Base-by-base conservation (phyloP, 2,329 filamentous ascomycete species). In the Diaporthe caulivora region DNA sequence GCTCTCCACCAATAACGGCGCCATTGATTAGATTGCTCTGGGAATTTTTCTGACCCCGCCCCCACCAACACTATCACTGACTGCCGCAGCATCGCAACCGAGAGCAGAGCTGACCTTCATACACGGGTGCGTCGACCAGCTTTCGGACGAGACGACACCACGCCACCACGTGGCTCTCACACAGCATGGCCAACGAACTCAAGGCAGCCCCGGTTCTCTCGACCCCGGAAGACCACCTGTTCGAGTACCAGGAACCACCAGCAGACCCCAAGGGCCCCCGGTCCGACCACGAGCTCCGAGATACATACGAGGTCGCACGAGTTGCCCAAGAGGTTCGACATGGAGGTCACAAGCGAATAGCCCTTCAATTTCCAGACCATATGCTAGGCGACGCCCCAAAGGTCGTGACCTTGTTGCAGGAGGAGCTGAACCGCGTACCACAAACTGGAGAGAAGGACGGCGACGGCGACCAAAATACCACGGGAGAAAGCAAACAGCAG, bases 351-450 rank as follows among this genome's bases (percentile, higher is more conserved):
- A 89, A 85, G 75, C 90, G 93, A 67, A 90, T 99, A 42, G 97
- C 95, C 1, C 85, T 99, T n/a, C 97, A 99, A 81, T 98, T 99
- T 78, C 96, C 97, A 0, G 97, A 99, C 83, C 88, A 92, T 37
- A 97, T 98, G 94, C 89, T 99, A 0, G 87, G 90, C 0, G 95
- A 99, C 86, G 94, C 94, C 11, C 93, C 95, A 7, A 88, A 93
- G 72, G 94, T 98, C 0, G 95, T 93, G 72, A 91, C 92, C 70
- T 85, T 91, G 0, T 83, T 97, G 75, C 76, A 76, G 18, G 69
- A 73, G 13, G 83, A 84, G 64, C 78, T 86, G 42, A 79, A 74
- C 5, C 75, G 75, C 44, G 51, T 79, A 64, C 17, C 74, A 42
- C 55, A 49, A 47, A 31, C 49, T 58, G 34, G 31, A 17, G 34